phyloP scores from a whole-genome alignment of 805 yeast species.

The Martiniozyma abietophila region DNA sequence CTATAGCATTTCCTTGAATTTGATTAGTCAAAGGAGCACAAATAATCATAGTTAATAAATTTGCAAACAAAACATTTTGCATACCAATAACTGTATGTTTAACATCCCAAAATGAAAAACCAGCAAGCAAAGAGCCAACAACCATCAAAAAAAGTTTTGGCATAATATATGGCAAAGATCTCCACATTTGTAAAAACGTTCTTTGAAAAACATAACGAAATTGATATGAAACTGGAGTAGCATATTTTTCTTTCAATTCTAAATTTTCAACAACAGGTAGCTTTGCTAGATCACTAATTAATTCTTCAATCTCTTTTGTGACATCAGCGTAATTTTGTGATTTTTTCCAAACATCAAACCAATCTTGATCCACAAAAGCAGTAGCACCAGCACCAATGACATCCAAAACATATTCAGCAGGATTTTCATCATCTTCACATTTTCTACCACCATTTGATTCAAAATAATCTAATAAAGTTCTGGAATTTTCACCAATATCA shows the following conservation, averaged over 20 bases:
- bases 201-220: constrained; percentile 29
- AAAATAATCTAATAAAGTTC: constrained; percentile 35
- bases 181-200: constrained; percentile 35
- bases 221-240: constrained; percentile 36
- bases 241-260: constrained; percentile 25
- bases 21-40: constrained; percentile 57
- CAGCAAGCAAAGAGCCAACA: constrained; percentile 42
- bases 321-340: constrained; percentile 21
- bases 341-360: constrained; percentile 53
- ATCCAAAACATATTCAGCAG: constrained; percentile 68
- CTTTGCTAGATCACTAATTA: constrained; percentile 17
- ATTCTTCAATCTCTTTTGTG: constrained; percentile 22
- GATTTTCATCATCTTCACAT: constrained; percentile 54
- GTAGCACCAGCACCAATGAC: constrained; percentile 82
- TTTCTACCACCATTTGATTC: constrained; percentile 53
- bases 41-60: constrained; percentile 45
- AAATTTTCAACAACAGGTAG: constrained; percentile 11
- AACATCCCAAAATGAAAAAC: constrained; percentile 62
- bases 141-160: constrained; percentile 35
- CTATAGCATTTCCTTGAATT: constrained; percentile 49
- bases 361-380: constrained; percentile 48
- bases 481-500: constrained; percentile 39
- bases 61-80: constrained; percentile 48
- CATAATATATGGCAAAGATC: constrained; percentile 41
- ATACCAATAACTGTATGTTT: constrained; percentile 43